These are phyloP conservation scores for Xylaria grammica DNA, from an alignment of 495 filamentous ascomycete genomes.

Conservation along the genomic window DNA sequence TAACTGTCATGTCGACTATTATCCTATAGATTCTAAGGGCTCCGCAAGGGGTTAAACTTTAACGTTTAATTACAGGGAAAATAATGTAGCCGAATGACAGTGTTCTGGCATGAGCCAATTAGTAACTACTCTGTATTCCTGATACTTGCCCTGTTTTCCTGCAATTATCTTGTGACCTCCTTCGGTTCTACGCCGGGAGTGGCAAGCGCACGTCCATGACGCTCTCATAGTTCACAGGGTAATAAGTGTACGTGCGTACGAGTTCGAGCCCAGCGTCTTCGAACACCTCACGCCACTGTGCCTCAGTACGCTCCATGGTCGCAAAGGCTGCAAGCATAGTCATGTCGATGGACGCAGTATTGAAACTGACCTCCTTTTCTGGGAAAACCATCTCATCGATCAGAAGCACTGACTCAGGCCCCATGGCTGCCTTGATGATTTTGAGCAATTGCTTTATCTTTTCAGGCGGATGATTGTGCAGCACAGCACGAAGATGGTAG, in stretches of 20 bases:
- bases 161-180: neutral
- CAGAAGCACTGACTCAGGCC: conserved; percentile 42
- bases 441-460: conserved; percentile 40
- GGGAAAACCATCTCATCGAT: conserved; percentile 50
- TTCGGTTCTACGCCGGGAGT: neutral
- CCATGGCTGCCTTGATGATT: conserved; percentile 42
- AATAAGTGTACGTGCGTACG: conserved; percentile 43
- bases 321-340: conserved; percentile 22
- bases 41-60: no score
- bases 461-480: conserved; percentile 48
- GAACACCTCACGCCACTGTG: conserved; percentile 5
- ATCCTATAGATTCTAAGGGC: no score
- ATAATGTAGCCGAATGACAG: no score
- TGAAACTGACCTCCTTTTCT: neutral
- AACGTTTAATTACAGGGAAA: no score
- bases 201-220: conserved; percentile 30
- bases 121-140: no score
- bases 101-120: no score
- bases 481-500: conserved; percentile 50
- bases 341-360: conserved; percentile 10
- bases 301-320: conserved; percentile 11
- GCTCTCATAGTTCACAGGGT: conserved; percentile 10
- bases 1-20: no score
- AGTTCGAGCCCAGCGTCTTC: conserved; percentile 37
- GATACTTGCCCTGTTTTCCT: no score